Evolutionary conservation across 352 stramenopile genomes (phyloP), one percentile per base, ranked within the genome.

Genomic region (Plasmopara muralis): DNA sequence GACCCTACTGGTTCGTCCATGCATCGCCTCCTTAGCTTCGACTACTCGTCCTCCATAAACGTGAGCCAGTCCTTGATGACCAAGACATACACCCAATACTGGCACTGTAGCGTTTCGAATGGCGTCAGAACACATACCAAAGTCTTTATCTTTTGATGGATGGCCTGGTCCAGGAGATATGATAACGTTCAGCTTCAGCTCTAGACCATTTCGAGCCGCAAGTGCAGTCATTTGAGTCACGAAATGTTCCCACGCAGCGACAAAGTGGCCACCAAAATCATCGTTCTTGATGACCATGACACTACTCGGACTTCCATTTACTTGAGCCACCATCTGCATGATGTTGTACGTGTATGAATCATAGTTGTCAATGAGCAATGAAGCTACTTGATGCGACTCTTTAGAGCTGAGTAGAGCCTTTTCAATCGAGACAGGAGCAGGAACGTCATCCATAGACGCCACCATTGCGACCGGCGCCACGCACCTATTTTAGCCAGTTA

Each of bases 281-380:
- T 98, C 93, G 65, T 98, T 98, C 53, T 88, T 77, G 47, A 98
- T 56, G 16, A 99, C 93, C 12, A 90, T 60, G 0, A 95, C 92
- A 38, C 58, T 65, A 50, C 47, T 50, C 7, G 58, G 44, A 15
- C 9, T n/a, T 2, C 77, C 80, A 63, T 96, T 97, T 45, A 98
- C 75, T 48, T 96, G 81, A 35, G 89, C 84, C 55, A 98, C 59
- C 72, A 97, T 95, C 66, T 98, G 89, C 63, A 88, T 97, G 57
- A 95, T 76, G 77, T 98, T 98, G 79, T 97, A 98, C 42, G 95
- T 98, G 71, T 98, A 98, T 50, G 90, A 98, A 79, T 98, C 95
- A 57, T 98, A 98, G 73, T 98, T 98, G 79, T 98, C 95, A 53
- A 98, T 93, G 9, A 98, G 80, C 40, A 98, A 69, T 47, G 83